Base-by-base conservation (phyloP, 148 eudicot species). In the Drosera capensis region DNA sequence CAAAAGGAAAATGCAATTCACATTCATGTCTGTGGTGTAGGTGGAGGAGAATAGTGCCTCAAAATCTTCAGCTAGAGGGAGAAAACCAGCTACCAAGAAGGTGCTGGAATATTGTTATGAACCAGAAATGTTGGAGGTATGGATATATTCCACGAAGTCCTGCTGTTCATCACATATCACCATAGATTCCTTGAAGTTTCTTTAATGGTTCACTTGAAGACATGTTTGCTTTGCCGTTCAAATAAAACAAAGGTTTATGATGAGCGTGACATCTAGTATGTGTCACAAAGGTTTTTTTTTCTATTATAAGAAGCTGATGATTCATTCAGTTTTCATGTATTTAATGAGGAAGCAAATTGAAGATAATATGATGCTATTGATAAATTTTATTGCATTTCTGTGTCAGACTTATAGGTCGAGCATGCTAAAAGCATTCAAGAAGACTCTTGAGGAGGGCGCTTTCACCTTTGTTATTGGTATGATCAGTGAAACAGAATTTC, bases 51-150 rank as follows among this genome's bases (percentile, higher is more conserved):
- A 55, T 52, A 94, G 80, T 23, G 51, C 59, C 60, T 70, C 79
- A 46, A 82, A 72, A 50, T 55, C 80, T 31, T 67, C 77, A 22
- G 49, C 30, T 14, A 71, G 93, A 61, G 77, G 83, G 56, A 83
- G 75, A 60, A 90, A 78, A 65, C 57, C 65, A 58, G 66, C 51
- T 46, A 56, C 39, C 50, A 90, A 77, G 80, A 79, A 46, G 56
- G 99, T 90, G 51, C 60, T 90, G 64, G 99, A 90, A 68, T 90
- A 75, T 59, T 80, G 95, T 66, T 90, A 85, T 57, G 99, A 90
- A 72, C 94, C 99, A 67, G 99, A 90, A 58, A 85, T 90, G 99
- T 95, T 80, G 66, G 95, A 85, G 99, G 99, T 90, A 67, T 54
- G 36, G 19, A 42, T 54, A 23, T 17, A n/a, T 4, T 5, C 9